phyloP scores from a whole-genome alignment of 169 alveolate species.

The Eimeria brunetti region DNA sequence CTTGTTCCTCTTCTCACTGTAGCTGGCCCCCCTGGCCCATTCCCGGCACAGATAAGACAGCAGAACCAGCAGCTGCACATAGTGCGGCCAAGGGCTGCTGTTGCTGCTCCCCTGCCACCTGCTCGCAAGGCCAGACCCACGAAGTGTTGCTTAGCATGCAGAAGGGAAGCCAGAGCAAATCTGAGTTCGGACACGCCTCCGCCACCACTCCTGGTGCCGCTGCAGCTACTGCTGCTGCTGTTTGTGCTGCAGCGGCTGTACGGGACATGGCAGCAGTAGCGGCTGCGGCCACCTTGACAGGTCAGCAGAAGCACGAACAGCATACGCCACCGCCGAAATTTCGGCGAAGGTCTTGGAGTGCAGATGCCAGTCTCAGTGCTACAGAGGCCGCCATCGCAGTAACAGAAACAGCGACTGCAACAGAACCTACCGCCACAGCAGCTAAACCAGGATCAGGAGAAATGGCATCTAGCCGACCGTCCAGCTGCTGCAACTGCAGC shows the following conservation, averaged over 20 bases:
- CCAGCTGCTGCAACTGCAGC: not conserved
- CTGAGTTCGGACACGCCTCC: not conserved
- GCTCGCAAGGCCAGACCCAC: not conserved
- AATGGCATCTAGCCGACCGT: not conserved
- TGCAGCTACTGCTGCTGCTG: slow-evolving; percentile 53
- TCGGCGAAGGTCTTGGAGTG: slow-evolving; percentile 29
- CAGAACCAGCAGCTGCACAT: not conserved
- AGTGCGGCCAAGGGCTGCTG: not conserved
- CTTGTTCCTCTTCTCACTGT: not conserved
- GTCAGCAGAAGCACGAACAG: slow-evolving; percentile 23
- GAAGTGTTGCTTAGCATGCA: slow-evolving; percentile 15
- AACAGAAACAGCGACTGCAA: not conserved
- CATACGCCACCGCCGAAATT: slow-evolving; percentile 46
- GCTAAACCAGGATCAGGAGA: not conserved
- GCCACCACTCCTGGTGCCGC: not conserved
- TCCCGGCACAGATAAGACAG: not conserved
- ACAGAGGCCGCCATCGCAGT: not conserved
- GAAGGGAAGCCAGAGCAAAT: slow-evolving; percentile 25
- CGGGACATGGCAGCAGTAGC: slow-evolving; percentile 37
- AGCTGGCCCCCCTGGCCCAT: not conserved
- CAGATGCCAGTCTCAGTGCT: not conserved
- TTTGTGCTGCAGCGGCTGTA: slow-evolving; percentile 11
- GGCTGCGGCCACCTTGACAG: slow-evolving; percentile 45
- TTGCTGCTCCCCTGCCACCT: not conserved
- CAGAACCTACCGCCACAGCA: slow-evolving; percentile 2